Conservation (phyloP, 2,329 filamentous ascomycete genomes). For the Colletotrichum sp. region DNA sequence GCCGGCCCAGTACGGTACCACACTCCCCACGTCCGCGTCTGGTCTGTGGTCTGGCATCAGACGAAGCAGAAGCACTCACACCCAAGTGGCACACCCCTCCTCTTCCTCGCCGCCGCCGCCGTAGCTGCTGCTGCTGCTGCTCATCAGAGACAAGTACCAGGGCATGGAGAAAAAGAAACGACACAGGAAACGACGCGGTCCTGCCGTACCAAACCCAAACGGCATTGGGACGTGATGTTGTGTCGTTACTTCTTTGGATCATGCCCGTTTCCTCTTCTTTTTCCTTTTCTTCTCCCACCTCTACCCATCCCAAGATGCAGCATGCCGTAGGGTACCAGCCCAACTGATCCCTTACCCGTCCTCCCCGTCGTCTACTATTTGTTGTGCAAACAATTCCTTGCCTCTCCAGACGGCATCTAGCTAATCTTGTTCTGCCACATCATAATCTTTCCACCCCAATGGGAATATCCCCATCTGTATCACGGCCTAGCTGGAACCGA, state of each 20-base stretch:
- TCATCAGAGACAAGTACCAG: slow-evolving; percentile 25
- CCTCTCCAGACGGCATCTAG: slow-evolving; percentile 13
- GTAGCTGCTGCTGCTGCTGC: neutral
- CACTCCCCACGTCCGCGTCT: slow-evolving; percentile 17
- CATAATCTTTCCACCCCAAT: slow-evolving; percentile 20
- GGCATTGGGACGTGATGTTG: slow-evolving; percentile 18
- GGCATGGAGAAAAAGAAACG: slow-evolving; percentile 23
- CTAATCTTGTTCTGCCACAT: slow-evolving; percentile 22
- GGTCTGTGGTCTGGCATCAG: slow-evolving; percentile 18
- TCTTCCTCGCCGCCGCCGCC: slow-evolving; percentile 4
- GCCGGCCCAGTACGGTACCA: slow-evolving; percentile 6
- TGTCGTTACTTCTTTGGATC: slow-evolving; percentile 22
- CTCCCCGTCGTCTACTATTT: slow-evolving; percentile 1
- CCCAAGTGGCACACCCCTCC: slow-evolving; percentile 23
- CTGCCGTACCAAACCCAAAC: slow-evolving; percentile 21
- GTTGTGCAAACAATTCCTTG: slow-evolving; percentile 16
- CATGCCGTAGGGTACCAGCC: slow-evolving; percentile 24
- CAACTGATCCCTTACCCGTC: slow-evolving; percentile 19
- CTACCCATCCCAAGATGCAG: slow-evolving; percentile 22
- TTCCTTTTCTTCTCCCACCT: slow-evolving; percentile 13
- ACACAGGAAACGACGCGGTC: slow-evolving; percentile 16
- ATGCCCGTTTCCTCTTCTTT: slow-evolving; percentile 19
- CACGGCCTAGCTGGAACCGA: neutral
- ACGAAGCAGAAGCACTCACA: slow-evolving; percentile 21
- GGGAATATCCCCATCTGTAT: slow-evolving; percentile 9